Evolutionary conservation across 2,329 filamentous ascomycete genomes (phyloP).

Genomic region (Trichoderma sp.): DNA sequence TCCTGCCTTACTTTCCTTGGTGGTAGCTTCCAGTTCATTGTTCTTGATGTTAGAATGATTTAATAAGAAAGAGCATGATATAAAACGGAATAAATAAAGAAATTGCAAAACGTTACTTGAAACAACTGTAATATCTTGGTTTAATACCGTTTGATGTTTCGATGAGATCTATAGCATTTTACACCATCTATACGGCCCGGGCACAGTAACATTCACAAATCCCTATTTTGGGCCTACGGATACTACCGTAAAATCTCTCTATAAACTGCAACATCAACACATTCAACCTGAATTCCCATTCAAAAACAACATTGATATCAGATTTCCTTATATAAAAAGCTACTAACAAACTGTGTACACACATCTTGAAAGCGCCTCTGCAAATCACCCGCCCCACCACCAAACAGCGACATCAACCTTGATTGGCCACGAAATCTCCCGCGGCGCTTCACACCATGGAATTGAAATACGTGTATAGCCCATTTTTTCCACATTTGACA

Average conservation of each 20-base stretch:
- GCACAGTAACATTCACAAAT: background rate
- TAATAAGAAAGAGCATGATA: rapidly evolving
- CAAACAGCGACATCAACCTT: background rate
- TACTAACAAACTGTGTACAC: background rate
- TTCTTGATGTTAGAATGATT: too few relatives aligned
- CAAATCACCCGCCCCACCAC: background rate
- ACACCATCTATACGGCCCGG: background rate
- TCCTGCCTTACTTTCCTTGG: background rate
- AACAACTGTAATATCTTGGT: background rate
- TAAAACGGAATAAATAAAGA: background rate
- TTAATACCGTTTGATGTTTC: background rate
- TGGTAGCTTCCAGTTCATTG: background rate
- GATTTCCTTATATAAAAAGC: background rate
- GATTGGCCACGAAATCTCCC: background rate
- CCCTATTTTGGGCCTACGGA: background rate
- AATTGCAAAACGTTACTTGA: background rate
- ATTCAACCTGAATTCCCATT: background rate
- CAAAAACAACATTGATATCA: background rate
- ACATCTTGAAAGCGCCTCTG: background rate
- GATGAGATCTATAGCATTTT: background rate
- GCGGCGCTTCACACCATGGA: background rate
- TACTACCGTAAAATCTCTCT: background rate
- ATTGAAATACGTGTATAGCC: slow-evolving; percentile 1
- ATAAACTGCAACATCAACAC: background rate
- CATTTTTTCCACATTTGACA: background rate